phyloP scores from a whole-genome alignment of 2,329 filamentous ascomycete genomes.

The Aspergillus awamori region DNA sequence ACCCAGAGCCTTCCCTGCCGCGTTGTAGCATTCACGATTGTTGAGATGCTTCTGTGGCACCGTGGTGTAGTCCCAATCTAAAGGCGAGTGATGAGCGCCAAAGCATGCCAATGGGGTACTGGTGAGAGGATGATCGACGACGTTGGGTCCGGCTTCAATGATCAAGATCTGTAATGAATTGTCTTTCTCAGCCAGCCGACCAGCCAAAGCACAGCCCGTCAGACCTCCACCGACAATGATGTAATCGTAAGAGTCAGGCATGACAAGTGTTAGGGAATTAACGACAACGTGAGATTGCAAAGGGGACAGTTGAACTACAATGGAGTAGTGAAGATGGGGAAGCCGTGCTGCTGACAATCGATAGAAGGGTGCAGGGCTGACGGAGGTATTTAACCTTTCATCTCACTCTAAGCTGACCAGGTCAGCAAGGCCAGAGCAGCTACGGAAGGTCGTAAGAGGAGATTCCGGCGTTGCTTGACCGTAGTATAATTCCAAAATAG shows the following conservation, averaged over 20 bases:
- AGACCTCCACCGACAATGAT: slow-evolving; percentile 37
- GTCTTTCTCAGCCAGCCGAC: slow-evolving; percentile 28
- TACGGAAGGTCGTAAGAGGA: too few species aligned
- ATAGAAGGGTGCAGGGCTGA: too few species aligned
- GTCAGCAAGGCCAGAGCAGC: too few species aligned
- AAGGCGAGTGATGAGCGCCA: slow-evolving; percentile 28
- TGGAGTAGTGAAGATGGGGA: too few species aligned
- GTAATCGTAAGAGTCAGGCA: slow-evolving; percentile 10
- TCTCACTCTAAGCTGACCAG: too few species aligned
- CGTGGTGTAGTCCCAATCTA: slow-evolving; percentile 39
- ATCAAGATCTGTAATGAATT: slow-evolving; percentile 27
- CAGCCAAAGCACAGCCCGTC: slow-evolving; percentile 34
- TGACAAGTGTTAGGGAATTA: neutral
- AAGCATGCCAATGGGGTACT: slow-evolving; percentile 16
- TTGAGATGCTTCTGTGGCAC: slow-evolving; percentile 35
- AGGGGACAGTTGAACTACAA: too few species aligned
- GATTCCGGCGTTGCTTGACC: too few species aligned
- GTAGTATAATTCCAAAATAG: too few species aligned
- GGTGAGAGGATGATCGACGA: slow-evolving; percentile 9
- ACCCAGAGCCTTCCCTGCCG: slow-evolving; percentile 44
- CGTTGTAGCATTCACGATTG: slow-evolving; percentile 29
- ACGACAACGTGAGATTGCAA: too few species aligned
- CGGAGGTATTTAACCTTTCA: too few species aligned
- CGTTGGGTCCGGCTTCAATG: slow-evolving; percentile 38
- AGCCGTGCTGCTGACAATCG: too few species aligned